A percentile compares a stretch with the other conserved stretches of the same genome.
These are phyloP conservation scores for Pythium folliculosum DNA, from an alignment of 352 stramenopile species.

Conservation along the genomic window DNA sequence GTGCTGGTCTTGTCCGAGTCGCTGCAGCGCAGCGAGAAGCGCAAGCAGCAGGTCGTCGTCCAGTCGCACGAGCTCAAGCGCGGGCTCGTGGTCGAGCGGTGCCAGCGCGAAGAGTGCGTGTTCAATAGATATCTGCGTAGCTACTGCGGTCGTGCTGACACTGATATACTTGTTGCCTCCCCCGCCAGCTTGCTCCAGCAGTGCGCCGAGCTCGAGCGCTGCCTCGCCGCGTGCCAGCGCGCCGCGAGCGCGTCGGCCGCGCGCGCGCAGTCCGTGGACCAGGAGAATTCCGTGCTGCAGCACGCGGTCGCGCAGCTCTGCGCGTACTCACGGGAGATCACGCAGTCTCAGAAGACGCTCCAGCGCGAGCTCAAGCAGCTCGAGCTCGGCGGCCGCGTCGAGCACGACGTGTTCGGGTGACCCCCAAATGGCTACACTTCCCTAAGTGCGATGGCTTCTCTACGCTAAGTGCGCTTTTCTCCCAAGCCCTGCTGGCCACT, in stretches of 20 bases:
- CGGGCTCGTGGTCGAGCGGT: slow-evolving; percentile 54
- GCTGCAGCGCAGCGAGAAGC: slow-evolving; percentile 30
- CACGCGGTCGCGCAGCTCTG: slow-evolving; percentile 51
- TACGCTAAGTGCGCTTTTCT: not conserved
- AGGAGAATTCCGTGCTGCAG: slow-evolving; percentile 55
- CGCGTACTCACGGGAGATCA: slow-evolving; percentile 52
- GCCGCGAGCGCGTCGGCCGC: slow-evolving; percentile 36
- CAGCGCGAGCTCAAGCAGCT: slow-evolving; percentile 53
- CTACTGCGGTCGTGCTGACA: too few species aligned
- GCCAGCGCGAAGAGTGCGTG: slow-evolving; percentile 58
- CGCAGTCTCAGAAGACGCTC: slow-evolving; percentile 45
- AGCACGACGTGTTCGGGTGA: slow-evolving; percentile 51
- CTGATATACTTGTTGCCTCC: too few species aligned
- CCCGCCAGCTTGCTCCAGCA: slow-evolving; percentile 44
- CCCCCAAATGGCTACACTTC: not conserved
- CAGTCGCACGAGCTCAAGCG: slow-evolving; percentile 47
- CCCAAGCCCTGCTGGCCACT: slow-evolving; percentile 14
- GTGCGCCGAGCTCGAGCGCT: slow-evolving; percentile 55
- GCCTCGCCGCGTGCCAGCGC: slow-evolving; percentile 42
- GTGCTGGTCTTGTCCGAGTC: slow-evolving; percentile 35
- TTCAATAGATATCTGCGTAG: too few species aligned
- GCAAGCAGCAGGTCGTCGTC: slow-evolving; percentile 25
- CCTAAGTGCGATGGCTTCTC: too few species aligned
- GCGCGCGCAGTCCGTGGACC: slow-evolving; percentile 40
- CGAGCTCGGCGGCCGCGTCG: slow-evolving; percentile 41